A percentile compares a stretch with the other conserved stretches of the same genome.
Conservation (phyloP, 2,329 filamentous ascomycete genomes). For the Sporothrix humicola region DNA sequence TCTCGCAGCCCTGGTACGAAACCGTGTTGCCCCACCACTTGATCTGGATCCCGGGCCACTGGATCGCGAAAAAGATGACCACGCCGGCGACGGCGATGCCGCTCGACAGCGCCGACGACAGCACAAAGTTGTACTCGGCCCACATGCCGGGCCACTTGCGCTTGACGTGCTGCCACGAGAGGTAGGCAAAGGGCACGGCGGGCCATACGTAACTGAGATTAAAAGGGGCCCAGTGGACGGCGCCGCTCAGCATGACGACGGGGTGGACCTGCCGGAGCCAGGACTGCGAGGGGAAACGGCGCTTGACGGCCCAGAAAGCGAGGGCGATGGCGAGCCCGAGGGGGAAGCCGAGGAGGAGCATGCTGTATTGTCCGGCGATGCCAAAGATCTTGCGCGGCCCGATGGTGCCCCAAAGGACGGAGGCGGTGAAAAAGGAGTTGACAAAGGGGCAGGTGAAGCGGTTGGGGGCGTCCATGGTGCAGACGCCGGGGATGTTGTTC, state of each 20-base stretch:
- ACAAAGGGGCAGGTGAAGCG: conserved; percentile 63
- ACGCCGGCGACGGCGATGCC: conserved; percentile 58
- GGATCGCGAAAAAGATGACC: conserved; percentile 60
- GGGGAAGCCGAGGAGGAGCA: conserved; percentile 48
- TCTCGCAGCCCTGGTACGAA: conserved; percentile 39
- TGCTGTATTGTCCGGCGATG: conserved; percentile 54
- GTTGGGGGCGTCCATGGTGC: conserved; percentile 53
- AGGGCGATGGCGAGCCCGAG: conserved; percentile 49
- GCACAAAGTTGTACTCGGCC: conserved; percentile 51
- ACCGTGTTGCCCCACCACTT: conserved; percentile 57
- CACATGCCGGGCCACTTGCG: conserved; percentile 40
- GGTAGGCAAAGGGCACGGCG: conserved; percentile 50
- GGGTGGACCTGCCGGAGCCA: conserved; percentile 50
- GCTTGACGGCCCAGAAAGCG: conserved; percentile 47
- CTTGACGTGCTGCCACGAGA: conserved; percentile 52
- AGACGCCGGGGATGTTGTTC: conserved; percentile 50
- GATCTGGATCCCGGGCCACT: conserved; percentile 51
- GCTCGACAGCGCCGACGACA: conserved; percentile 57
- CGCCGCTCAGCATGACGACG: conserved; percentile 48
- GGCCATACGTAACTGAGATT: conserved; percentile 54
- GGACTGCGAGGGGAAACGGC: conserved; percentile 44
- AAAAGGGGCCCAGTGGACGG: conserved; percentile 47
- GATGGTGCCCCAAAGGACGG: conserved; percentile 66
- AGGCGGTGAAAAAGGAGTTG: conserved; percentile 65
- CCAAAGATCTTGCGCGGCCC: conserved; percentile 61